Evolutionary conservation across 345 rosid genomes (phyloP).

Genomic region (Arabidopsis suecica): DNA sequence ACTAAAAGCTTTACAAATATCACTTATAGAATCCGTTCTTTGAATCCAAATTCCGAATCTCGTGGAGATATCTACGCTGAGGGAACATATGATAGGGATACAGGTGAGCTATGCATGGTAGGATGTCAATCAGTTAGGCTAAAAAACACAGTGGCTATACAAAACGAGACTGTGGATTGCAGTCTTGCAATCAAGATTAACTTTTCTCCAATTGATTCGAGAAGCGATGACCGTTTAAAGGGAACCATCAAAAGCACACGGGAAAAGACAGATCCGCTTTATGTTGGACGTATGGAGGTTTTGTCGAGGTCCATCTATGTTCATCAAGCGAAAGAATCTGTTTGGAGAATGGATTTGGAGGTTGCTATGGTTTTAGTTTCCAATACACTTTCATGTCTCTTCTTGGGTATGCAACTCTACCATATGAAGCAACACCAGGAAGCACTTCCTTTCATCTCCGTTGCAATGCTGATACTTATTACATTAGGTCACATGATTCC

Average conservation of each 20-base stretch:
- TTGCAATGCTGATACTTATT: slow-evolving; percentile 65
- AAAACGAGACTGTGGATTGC: slow-evolving; percentile 60
- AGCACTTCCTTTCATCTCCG: slow-evolving; percentile 69
- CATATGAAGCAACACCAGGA: slow-evolving; percentile 77
- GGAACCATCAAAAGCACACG: slow-evolving; percentile 77
- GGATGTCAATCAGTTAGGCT: slow-evolving; percentile 63
- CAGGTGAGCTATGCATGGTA: slow-evolving; percentile 82
- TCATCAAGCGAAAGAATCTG: slow-evolving; percentile 69
- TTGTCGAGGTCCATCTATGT: slow-evolving; percentile 61
- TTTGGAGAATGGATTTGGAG: slow-evolving; percentile 95
- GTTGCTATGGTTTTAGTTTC: slow-evolving; percentile 73
- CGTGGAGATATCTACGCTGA: slow-evolving; percentile 68
- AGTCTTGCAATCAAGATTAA: slow-evolving; percentile 57
- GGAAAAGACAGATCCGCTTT: slow-evolving; percentile 63
- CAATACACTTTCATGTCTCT: slow-evolving; percentile 72
- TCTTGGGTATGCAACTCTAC: slow-evolving; percentile 73
- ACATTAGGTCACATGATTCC: slow-evolving; percentile 85
- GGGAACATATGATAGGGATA: slow-evolving; percentile 67
- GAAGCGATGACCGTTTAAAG: slow-evolving; percentile 53
- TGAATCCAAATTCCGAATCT: slow-evolving; percentile 36
- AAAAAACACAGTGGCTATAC: slow-evolving; percentile 31
- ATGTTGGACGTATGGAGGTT: slow-evolving; percentile 61
- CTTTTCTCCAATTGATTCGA: slow-evolving; percentile 64
- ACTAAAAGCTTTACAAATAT: slow-evolving; percentile 57
- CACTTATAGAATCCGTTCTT: slow-evolving; percentile 64